Evolutionary conservation across 768 basidiomycete species (phyloP), one percentile per base, ranked within the genome.

Genomic region (Macrolepiota fuliginosa): DNA sequence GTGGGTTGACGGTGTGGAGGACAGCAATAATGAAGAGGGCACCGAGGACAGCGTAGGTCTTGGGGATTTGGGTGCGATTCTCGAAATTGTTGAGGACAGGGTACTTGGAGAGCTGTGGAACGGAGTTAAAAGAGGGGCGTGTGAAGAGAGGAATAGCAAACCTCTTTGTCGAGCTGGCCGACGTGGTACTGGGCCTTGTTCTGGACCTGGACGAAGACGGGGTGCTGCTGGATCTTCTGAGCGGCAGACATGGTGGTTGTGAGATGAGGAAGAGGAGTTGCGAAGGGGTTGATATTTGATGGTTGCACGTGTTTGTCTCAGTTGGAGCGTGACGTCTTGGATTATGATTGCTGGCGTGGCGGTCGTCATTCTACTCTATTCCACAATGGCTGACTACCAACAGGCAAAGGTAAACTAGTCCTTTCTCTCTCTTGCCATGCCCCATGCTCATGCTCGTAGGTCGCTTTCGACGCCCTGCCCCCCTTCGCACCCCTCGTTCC

Each of bases 151-250:
- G 19, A 15, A 42, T 19, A 10, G 78, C 85, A 40, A 47, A 94
- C 96, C 90, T 98, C 96, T 76, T 97, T 97, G 82, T 98, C 96
- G 71, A 98, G 90, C 81, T 96, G 91, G 76, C 73, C 78, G 70
- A 93, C 76, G 73, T 97, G 93, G 78, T 89, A 85, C 68, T 81
- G 81, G 64, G 87, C 91, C 81, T 90, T 91, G 73, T 85, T 88
- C 77, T 91, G 88, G 25, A 86, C 93, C 77, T 96, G 91, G 68
- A 91, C 67, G 79, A 89, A 87, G 69, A 88, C 81, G 35, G 95
- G 94, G 79, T 96, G 95, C 72, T 91, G 88, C 77, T 94, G 89
- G 65, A 95, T 74, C 76, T 89, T 89, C 80, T 94, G 86, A 25
- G 87, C 76, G 62, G 91, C 86, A 67, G 91, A 91, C 91, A 92